phyloP scores from a whole-genome alignment of 2,329 filamentous ascomycete genomes.

The Dichotomopilus funicola region DNA sequence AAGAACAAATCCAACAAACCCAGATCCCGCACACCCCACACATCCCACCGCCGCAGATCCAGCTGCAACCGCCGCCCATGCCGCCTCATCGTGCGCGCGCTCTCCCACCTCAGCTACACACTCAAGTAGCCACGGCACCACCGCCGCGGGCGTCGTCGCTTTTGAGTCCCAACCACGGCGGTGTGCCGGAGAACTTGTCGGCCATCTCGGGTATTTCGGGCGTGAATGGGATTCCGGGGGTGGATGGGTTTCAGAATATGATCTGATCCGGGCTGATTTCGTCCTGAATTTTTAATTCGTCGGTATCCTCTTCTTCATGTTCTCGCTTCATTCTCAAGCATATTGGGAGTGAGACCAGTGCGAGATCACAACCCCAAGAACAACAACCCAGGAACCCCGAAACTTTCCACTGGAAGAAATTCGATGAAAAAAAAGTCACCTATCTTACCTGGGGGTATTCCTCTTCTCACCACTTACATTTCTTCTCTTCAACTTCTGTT shows the following conservation, averaged over 20 bases:
- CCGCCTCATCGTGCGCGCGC: conserved; percentile 18
- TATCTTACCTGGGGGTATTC: not conserved
- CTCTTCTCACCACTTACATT: not conserved
- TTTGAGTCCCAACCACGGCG: conserved; percentile 12
- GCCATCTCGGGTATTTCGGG: no score
- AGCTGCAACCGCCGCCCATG: conserved; percentile 19
- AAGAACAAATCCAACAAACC: no score
- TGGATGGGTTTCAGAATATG: conserved; percentile 41
- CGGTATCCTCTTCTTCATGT: no score
- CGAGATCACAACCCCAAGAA: not conserved
- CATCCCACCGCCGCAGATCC: conserved; percentile 10
- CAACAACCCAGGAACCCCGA: not conserved
- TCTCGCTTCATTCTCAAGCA: not conserved
- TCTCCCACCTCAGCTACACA: conserved; percentile 20
- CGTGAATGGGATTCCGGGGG: conserved; percentile 10
- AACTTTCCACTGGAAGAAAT: no score
- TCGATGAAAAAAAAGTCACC: no score
- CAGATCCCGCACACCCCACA: no score
- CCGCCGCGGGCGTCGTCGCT: conserved; percentile 31
- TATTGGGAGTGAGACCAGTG: no score
- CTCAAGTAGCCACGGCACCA: conserved; percentile 24
- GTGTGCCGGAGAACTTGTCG: no score
- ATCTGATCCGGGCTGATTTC: conserved; percentile 30
- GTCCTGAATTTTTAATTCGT: not conserved
- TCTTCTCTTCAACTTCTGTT: not conserved